phyloP scores from a whole-genome alignment of 176 grass and related monocot genomes.

The Tuctoria greenei region DNA sequence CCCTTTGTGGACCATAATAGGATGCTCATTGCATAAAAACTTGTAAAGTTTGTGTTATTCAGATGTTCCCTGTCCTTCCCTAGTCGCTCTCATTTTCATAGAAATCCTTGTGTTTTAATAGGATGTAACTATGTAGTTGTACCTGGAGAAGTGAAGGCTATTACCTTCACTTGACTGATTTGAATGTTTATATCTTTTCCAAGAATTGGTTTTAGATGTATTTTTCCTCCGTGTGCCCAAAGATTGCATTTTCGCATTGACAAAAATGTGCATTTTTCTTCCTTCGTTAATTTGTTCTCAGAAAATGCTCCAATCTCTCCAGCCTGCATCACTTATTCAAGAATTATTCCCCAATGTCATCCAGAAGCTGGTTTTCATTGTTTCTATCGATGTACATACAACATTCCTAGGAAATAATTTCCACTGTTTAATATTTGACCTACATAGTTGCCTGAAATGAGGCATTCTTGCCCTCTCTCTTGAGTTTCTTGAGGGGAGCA shows the following conservation, averaged over 20 bases:
- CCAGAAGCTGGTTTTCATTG: constrained; percentile 7
- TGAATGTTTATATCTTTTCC: not conserved
- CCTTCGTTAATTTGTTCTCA: not conserved
- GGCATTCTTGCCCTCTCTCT: constrained; percentile 1
- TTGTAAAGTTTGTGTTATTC: constrained; percentile 22
- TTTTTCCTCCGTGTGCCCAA: constrained; percentile 8
- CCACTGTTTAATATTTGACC: not conserved
- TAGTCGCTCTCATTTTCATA: not conserved
- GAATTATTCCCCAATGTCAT: not conserved
- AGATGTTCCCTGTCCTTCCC: constrained; percentile 29
- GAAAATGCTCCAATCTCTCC: not conserved
- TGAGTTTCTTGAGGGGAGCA: constrained; percentile 24
- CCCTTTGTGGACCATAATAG: constrained; percentile 23
- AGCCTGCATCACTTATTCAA: not conserved
- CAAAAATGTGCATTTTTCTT: not conserved
- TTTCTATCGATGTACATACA: constrained; percentile 19
- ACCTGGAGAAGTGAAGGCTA: not conserved
- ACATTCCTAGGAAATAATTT: constrained; percentile 19
- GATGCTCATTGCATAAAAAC: constrained; percentile 25
- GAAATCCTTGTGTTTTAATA: not conserved
- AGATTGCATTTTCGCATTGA: not conserved
- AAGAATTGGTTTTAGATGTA: not conserved
- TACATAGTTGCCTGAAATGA: not conserved
- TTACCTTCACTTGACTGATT: not conserved
- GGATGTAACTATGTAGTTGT: not conserved